Base-by-base conservation (phyloP, 768 basidiomycete species). In the Chalciporus sphaerocephalus region DNA sequence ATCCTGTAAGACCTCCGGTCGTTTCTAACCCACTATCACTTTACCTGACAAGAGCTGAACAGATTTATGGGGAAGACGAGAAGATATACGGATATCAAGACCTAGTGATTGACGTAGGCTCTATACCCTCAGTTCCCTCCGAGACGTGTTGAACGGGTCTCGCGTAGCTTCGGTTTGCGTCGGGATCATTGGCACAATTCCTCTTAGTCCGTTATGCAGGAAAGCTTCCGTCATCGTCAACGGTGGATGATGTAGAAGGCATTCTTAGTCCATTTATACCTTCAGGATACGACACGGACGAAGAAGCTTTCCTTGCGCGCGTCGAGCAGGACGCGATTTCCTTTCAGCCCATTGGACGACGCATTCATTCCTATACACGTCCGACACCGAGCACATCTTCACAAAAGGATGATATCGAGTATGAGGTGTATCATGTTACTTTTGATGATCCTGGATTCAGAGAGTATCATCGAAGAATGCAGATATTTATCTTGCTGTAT, bases 41-140 rank as follows among this genome's bases (percentile, higher is more conserved):
- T n/a, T n/a, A n/a, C 20, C 40, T 55, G 21, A 62, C 12, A 16
- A 10, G 11, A 22, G 24, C 38, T 15, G 6, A 41, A 42, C 34
- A 92, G 89, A 93, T 99, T 58, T 97, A 83, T 60, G 95, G 95
- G 42, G 92, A 97, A 57, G 88, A 95, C 42, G 93, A 99, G 69
- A 93, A 85, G 69, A 85, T 98, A 45, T 97, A 95, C 62, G 95
- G 95, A 2, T 98, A 96, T 68, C 77, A 81, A 50, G 85, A 85
- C 58, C 74, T 99, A 25, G 63, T 76, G 21, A 85, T 98, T 55
- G 81, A 95, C 61, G 93, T 96, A 60, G 51, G 83, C 67, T 38
- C 12, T 15, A 28, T 36, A 12, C 11, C n/a, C 40, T 27, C 22
- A 15, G 40, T 22, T 40, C 21, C 44, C 20, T 42, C 25, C 33